Percentiles rank a stretch among this genome's conserved stretches.
These are phyloP conservation scores for Glutinoglossum americanum DNA, from an alignment of 495 filamentous ascomycete species.

Conservation along the genomic window DNA sequence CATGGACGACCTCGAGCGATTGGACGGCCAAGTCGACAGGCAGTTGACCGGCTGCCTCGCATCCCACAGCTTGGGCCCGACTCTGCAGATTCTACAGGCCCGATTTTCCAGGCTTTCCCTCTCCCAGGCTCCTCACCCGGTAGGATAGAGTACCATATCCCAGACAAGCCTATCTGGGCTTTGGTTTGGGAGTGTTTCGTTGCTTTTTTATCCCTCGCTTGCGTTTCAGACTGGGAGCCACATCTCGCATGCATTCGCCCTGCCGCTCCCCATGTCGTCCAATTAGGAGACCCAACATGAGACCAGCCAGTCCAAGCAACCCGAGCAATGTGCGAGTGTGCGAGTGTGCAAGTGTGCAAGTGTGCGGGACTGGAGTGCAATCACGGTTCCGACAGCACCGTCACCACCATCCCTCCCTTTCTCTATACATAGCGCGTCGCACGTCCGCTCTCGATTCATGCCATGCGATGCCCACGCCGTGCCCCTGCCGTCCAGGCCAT, in stretches of 20 bases:
- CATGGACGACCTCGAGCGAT: too few relatives aligned
- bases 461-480: too few relatives aligned
- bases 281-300: neutral
- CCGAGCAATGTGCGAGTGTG: too few relatives aligned
- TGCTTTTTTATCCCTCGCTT: neutral
- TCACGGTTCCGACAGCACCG: neutral
- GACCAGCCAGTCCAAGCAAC: too few relatives aligned
- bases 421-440: neutral
- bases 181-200: neutral
- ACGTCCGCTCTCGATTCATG: neutral
- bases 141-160: too few relatives aligned
- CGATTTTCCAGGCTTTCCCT: too few relatives aligned
- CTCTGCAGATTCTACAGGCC: too few relatives aligned
- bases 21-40: too few relatives aligned
- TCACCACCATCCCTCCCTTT: neutral
- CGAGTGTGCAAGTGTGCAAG: too few relatives aligned
- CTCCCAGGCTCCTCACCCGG: too few relatives aligned
- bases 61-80: neutral
- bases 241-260: neutral
- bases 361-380: neutral
- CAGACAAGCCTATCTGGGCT: too few relatives aligned
- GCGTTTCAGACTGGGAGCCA: neutral
- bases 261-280: neutral
- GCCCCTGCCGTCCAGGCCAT: neutral
- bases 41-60: neutral